These are phyloP conservation scores for Acanthamoeba divionensis DNA, from an alignment of 208 protist species.

Conservation along the genomic window DNA sequence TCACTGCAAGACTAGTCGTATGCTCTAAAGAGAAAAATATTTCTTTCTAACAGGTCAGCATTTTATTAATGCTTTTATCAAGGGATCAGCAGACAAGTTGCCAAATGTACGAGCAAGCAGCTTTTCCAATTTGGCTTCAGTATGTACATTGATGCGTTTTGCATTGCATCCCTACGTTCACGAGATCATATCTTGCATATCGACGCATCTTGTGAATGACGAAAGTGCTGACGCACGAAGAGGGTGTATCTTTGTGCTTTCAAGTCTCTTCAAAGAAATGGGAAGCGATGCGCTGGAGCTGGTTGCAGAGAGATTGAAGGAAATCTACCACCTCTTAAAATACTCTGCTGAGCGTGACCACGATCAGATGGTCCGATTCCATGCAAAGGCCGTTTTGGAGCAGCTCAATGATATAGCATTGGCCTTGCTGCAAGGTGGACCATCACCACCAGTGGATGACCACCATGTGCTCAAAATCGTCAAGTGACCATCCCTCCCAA, in stretches of 20 bases:
- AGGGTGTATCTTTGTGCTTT: background rate
- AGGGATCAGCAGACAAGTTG: background rate
- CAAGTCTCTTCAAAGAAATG: background rate
- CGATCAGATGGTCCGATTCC: background rate
- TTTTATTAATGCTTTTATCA: background rate
- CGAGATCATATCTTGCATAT: background rate
- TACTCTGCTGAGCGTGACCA: background rate
- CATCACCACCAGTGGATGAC: background rate
- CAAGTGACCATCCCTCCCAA: background rate
- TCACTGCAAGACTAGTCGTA: background rate
- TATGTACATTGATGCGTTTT: slow-evolving; percentile 20
- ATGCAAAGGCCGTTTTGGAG: background rate
- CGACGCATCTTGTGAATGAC: background rate
- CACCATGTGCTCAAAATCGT: background rate
- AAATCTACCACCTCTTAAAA: background rate
- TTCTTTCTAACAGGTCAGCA: background rate
- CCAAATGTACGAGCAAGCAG: background rate
- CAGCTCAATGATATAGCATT: background rate
- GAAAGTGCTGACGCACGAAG: background rate
- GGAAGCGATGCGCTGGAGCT: slow-evolving; percentile 5
- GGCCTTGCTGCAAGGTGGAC: background rate
- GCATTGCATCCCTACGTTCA: background rate
- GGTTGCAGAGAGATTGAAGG: background rate
- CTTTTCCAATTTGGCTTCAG: slow-evolving; percentile 12
- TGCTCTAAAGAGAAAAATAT: background rate